Percentiles rank a stretch among this genome's conserved stretches.
Evolutionary conservation across 148 eudicot species (phyloP).

Genomic region (Beta vulgaris): DNA sequence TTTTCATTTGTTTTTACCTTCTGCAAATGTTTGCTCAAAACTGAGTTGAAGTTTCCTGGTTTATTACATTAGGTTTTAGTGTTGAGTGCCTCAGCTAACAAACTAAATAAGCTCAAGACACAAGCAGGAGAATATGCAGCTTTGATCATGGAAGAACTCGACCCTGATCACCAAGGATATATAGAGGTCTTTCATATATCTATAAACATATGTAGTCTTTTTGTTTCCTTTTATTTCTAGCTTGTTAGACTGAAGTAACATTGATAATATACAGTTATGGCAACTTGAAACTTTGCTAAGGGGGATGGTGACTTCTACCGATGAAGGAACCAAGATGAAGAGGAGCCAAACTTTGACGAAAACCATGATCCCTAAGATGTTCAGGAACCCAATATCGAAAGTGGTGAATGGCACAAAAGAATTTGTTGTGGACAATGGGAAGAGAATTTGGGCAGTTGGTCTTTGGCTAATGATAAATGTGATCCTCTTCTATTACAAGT

Average conservation of each 20-base stretch:
- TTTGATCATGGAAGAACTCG: slow-evolving; percentile 95
- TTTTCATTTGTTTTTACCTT: slow-evolving; percentile 2
- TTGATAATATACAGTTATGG: slow-evolving; percentile 61
- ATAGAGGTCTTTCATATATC: slow-evolving; percentile 55
- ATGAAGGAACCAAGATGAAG: slow-evolving; percentile 33
- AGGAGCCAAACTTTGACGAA: slow-evolving; percentile 56
- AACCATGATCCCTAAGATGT: slow-evolving; percentile 72
- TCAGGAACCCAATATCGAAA: slow-evolving; percentile 58
- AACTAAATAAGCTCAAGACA: slow-evolving; percentile 72
- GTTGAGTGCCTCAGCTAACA: slow-evolving; percentile 92
- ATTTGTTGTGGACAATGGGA: slow-evolving; percentile 73
- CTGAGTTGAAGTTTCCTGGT: slow-evolving; percentile 6
- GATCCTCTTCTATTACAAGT: slow-evolving; percentile 61
- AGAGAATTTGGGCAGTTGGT: slow-evolving; percentile 53
- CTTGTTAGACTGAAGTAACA: neutral
- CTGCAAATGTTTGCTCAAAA: neutral
- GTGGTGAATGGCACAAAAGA: slow-evolving; percentile 45
- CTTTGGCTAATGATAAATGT: slow-evolving; percentile 56
- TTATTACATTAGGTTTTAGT: slow-evolving; percentile 53
- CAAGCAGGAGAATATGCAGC: slow-evolving; percentile 79
- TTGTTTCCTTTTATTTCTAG: neutral
- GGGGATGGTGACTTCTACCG: slow-evolving; percentile 64
- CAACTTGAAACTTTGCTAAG: slow-evolving; percentile 85
- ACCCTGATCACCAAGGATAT: slow-evolving; percentile 78
- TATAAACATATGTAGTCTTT: neutral